phyloP scores from a whole-genome alignment of 176 grass and related monocot genomes.

The Zea mays region DNA sequence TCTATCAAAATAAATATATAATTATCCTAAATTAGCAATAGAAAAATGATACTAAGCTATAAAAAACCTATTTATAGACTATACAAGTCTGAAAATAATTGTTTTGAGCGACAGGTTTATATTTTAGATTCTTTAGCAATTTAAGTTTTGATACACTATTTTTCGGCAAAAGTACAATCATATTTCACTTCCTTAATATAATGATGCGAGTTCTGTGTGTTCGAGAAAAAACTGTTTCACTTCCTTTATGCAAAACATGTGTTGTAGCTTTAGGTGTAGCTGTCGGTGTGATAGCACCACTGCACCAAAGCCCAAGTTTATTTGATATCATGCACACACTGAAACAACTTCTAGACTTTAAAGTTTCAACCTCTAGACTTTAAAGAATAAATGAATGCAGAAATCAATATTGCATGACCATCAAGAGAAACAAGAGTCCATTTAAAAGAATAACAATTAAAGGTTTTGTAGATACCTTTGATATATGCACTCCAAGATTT shows the following conservation, averaged over 20 bases:
- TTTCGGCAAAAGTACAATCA: constrained; percentile 6
- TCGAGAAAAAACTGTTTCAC: background rate
- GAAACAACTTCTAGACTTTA: background rate
- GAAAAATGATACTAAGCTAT: constrained; percentile 10
- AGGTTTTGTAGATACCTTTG: constrained; percentile 64
- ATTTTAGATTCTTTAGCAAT: background rate
- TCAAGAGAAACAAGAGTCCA: background rate
- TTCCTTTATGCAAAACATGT: background rate
- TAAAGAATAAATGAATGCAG: background rate
- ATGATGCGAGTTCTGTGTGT: too few species aligned
- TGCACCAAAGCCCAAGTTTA: background rate
- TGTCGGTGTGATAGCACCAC: constrained; percentile 13
- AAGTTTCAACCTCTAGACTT: constrained; percentile 7
- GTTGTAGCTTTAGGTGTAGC: background rate
- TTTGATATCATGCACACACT: constrained; percentile 29
- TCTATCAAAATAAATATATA: constrained; percentile 13
- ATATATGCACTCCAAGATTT: constrained; percentile 99
- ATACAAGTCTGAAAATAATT: background rate
- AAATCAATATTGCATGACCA: constrained; percentile 26
- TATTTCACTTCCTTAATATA: too few species aligned
- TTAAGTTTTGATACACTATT: constrained; percentile 2
- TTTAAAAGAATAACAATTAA: constrained; percentile 24
- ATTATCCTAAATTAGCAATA: constrained; percentile 9
- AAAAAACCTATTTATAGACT: background rate
- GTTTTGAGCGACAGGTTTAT: background rate